These are phyloP conservation scores for Erysimum cheiranthoides DNA, from an alignment of 345 rosid species.

Conservation along the genomic window DNA sequence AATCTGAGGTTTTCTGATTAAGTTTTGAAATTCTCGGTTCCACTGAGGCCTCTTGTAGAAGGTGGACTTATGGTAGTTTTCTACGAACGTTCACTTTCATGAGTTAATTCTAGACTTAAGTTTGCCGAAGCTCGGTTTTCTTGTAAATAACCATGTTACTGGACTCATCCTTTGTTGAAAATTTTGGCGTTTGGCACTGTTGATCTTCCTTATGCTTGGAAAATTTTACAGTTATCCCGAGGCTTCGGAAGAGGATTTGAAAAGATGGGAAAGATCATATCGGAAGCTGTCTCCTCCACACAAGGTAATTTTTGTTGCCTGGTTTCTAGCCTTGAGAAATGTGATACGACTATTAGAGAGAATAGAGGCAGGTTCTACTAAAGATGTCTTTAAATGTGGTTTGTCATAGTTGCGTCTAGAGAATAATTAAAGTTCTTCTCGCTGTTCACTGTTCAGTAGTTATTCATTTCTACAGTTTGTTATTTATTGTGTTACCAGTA, in stretches of 20 bases:
- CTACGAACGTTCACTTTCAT: too few relatives aligned
- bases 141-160: too few relatives aligned
- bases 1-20: neutral
- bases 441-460: neutral
- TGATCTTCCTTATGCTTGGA: constrained; percentile 4
- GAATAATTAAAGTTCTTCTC: neutral
- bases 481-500: neutral
- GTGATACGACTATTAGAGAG: neutral
- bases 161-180: too few relatives aligned
- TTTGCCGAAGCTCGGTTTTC: too few relatives aligned
- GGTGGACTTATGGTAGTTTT: neutral
- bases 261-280: constrained; percentile 76
- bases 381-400: neutral
- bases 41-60: neutral
- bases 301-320: constrained; percentile 56
- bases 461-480: constrained; percentile 10
- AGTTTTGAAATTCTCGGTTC: neutral
- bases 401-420: constrained; percentile 3
- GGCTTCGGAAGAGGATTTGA: constrained; percentile 87
- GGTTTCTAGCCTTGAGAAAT: constrained; percentile 5
- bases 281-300: constrained; percentile 77
- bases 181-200: neutral
- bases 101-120: too few relatives aligned
- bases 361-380: neutral
- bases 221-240: constrained; percentile 70